These are phyloP conservation scores for Apiotrichum sp. DNA, from an alignment of 1,284 basidiomycete species.

Conservation along the genomic window DNA sequence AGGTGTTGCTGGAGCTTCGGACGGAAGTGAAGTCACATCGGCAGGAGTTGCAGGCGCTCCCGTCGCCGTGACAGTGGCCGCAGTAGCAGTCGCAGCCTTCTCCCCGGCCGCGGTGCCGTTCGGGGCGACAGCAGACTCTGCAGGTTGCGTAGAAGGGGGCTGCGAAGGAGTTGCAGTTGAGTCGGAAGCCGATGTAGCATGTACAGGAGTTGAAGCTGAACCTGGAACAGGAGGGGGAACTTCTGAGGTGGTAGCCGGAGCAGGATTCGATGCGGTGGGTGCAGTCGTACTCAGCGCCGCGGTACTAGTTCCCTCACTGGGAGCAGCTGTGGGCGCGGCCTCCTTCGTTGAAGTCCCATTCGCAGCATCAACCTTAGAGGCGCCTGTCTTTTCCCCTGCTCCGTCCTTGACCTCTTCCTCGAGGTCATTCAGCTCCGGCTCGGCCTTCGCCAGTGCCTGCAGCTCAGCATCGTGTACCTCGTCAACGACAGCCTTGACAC, in stretches of 20 bases:
- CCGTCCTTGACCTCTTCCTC: neutral
- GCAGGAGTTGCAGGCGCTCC: neutral
- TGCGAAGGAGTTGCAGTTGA: neutral
- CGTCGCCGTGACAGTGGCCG: too few species aligned
- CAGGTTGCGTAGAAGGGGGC: neutral
- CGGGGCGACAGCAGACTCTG: neutral
- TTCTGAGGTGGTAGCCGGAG: neutral
- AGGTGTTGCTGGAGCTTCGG: too few species aligned
- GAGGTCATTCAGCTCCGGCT: slow-evolving; percentile 22
- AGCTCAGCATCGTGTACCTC: slow-evolving; percentile 28
- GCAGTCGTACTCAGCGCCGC: too few species aligned
- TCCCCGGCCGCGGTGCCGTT: too few species aligned
- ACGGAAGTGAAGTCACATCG: too few species aligned
- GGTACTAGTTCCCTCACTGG: too few species aligned
- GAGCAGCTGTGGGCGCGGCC: too few species aligned
- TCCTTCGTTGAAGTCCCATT: neutral
- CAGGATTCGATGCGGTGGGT: too few species aligned
- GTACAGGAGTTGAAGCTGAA: neutral
- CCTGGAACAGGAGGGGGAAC: neutral
- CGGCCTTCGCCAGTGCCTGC: slow-evolving; percentile 17
- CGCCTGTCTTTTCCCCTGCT: neutral
- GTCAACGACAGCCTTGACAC: slow-evolving; percentile 27
- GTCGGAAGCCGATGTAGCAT: neutral
- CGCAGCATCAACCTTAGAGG: neutral
- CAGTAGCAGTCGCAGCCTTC: too few species aligned